Evolutionary conservation across 2,329 filamentous ascomycete species (phyloP).

Genomic region (Hypoxylon rubiginosum): DNA sequence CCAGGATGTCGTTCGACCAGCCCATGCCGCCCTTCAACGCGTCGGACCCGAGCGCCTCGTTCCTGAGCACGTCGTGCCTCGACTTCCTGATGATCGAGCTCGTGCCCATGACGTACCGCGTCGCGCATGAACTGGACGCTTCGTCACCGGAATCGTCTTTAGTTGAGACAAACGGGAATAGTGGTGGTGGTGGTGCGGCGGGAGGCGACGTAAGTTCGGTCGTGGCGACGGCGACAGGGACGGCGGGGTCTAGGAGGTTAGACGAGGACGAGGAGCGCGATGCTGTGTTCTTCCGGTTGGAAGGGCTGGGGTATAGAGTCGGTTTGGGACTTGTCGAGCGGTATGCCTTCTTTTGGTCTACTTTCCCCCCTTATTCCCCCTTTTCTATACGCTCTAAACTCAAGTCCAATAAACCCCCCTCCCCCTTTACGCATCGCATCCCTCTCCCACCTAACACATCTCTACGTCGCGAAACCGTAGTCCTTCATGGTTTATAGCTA

Average conservation of each 20-base stretch:
- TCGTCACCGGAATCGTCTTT: constrained; percentile 47
- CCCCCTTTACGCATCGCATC: constrained; percentile 6
- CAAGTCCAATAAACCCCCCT: constrained; percentile 1
- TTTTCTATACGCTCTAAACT: constrained; percentile 10
- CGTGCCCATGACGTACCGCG: constrained; percentile 91
- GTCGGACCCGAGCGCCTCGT: constrained; percentile 79
- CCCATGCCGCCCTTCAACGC: constrained; percentile 77
- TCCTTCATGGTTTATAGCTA: not conserved
- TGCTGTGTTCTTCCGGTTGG: constrained; percentile 85
- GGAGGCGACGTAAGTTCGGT: constrained; percentile 9
- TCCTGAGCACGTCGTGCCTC: constrained; percentile 86
- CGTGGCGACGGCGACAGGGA: constrained; percentile 39
- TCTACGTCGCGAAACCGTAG: not conserved
- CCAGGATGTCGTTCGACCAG: constrained; percentile 79
- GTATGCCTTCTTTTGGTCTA: too few species aligned
- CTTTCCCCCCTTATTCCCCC: constrained; percentile 14
- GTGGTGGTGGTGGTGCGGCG: constrained; percentile 31
- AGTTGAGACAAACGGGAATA: constrained; percentile 6
- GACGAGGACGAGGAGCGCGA: constrained; percentile 88
- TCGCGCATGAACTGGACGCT: constrained; percentile 79
- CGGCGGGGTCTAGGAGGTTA: constrained; percentile 48
- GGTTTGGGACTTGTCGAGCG: constrained; percentile 92
- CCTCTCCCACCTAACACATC: not conserved
- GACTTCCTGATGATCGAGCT: constrained; percentile 97
- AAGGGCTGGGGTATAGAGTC: constrained; percentile 89